Conservation (phyloP, 768 basidiomycete species). For the Clathrus columnatus region DNA sequence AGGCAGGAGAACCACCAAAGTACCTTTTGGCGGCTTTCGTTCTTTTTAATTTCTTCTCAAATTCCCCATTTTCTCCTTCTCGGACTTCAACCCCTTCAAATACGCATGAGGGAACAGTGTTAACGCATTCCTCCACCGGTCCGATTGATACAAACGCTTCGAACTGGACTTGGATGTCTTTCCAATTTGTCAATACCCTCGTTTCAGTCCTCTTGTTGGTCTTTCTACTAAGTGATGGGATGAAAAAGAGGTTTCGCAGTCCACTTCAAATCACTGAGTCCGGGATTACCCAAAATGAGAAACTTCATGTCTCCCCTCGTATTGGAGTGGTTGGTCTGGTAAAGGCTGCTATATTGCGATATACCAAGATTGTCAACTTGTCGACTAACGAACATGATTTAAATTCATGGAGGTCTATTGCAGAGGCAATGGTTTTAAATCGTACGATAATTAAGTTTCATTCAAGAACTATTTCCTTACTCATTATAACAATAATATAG, state of each 20-base stretch:
- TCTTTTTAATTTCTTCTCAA: constrained; percentile 81
- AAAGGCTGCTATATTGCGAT: constrained; percentile 26
- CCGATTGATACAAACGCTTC: constrained; percentile 2
- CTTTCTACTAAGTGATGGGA: not conserved
- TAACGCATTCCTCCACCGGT: constrained; percentile 26
- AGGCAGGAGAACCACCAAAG: constrained; percentile 27
- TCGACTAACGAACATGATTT: constrained; percentile 35
- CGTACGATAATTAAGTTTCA: constrained; percentile 17
- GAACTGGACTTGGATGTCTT: not conserved
- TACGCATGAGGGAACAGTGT: constrained; percentile 50
- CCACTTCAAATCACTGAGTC: not conserved
- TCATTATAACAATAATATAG: constrained; percentile 14
- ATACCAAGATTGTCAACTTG: constrained; percentile 27
- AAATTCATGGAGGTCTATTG: constrained; percentile 34
- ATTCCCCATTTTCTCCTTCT: constrained; percentile 29
- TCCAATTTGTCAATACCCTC: not conserved
- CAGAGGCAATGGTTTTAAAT: constrained; percentile 37
- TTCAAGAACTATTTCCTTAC: constrained; percentile 14
- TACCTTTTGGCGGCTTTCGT: constrained; percentile 79
- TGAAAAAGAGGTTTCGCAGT: not conserved
- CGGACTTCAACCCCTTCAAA: constrained; percentile 25
- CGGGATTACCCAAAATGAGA: not conserved
- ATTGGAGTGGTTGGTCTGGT: constrained; percentile 58
- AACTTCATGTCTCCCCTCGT: constrained; percentile 38
- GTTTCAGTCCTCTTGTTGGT: not conserved